These are phyloP conservation scores for Ceratobasidium sp. DNA, from an alignment of 1,284 basidiomycete species.

Conservation along the genomic window DNA sequence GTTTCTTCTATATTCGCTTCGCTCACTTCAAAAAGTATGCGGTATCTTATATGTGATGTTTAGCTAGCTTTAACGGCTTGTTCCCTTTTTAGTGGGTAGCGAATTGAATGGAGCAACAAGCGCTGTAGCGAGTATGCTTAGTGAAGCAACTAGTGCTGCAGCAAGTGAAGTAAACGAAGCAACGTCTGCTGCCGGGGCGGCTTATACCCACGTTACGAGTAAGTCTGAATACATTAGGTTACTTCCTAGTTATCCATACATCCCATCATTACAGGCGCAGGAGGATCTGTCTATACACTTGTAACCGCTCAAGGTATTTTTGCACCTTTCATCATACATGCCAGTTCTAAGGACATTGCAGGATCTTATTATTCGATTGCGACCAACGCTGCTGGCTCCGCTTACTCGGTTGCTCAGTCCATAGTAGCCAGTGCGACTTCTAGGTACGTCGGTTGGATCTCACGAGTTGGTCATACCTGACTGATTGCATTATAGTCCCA, in stretches of 20 bases:
- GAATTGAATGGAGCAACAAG: conserved; percentile 7
- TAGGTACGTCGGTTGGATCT: not conserved
- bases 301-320: conserved; percentile 18
- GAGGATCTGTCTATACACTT: conserved; percentile 16
- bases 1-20: not conserved
- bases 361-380: conserved; percentile 32
- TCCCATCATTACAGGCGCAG: not conserved
- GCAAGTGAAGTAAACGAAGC: not conserved
- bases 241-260: not conserved
- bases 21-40: conserved; percentile 4
- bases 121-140: not conserved
- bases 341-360: not conserved
- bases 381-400: conserved; percentile 33
- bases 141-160: not conserved
- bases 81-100: not conserved
- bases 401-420: conserved; percentile 24
- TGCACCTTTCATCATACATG: too few species aligned
- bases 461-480: not conserved
- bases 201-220: conserved; percentile 18
- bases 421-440: conserved; percentile 2
- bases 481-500: not conserved
- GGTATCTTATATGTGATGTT: not conserved
- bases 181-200: not conserved
- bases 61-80: not conserved
- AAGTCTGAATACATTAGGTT: not conserved